Evolutionary conservation across 169 alveolate genomes (phyloP).

Genomic region (Amoebophrya sp.): DNA sequence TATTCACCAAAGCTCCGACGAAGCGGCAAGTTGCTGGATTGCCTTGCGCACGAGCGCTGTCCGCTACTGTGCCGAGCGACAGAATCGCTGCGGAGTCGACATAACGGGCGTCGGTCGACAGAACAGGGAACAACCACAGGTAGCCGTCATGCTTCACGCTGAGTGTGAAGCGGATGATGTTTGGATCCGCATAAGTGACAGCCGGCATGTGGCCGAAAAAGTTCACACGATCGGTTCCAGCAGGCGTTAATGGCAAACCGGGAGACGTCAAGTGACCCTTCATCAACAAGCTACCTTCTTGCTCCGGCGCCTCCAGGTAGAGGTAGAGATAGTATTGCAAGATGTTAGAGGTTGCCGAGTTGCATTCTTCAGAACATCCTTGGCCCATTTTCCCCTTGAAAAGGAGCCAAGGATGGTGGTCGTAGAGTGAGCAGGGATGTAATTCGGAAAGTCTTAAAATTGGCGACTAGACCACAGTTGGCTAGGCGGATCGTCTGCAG

Average conservation of each 20-base stretch:
- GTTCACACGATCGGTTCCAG: slow-evolving; percentile 1
- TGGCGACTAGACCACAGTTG: not conserved
- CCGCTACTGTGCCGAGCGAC: not conserved
- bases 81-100: not conserved
- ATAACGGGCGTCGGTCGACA: not conserved
- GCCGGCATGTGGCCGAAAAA: not conserved
- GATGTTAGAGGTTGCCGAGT: no score
- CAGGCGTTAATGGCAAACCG: not conserved
- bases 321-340: not conserved
- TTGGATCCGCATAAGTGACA: not conserved
- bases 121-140: not conserved
- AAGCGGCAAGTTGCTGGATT: not conserved
- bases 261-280: not conserved
- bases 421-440: no score
- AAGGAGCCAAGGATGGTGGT: no score
- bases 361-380: no score
- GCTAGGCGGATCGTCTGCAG: not conserved
- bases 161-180: not conserved
- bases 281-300: not conserved
- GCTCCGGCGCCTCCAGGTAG: not conserved
- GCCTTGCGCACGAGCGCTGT: not conserved
- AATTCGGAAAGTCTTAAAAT: no score
- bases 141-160: not conserved
- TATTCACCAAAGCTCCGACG: not conserved
- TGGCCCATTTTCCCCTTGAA: no score